Evolutionary conservation across 257 asterid species (phyloP), one percentile per base, ranked within the genome.

Genomic region (Haberlea rhodopensis): DNA sequence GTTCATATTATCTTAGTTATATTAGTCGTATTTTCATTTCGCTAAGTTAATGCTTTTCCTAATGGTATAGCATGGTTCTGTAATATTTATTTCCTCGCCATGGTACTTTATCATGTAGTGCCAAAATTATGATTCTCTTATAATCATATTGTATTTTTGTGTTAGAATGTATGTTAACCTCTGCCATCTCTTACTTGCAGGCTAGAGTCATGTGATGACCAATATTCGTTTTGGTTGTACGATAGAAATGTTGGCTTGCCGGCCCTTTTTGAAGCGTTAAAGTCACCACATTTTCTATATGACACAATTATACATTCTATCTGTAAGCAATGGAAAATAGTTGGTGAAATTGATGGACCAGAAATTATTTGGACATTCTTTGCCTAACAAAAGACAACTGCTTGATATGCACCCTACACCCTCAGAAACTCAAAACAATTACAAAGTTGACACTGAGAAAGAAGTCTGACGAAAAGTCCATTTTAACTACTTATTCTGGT

Each of bases 171-270:
- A 62, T 59, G 31, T 57, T 82, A 76, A 75, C 64, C 28, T 61
- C 32, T 58, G 45, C n/a, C 56, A 54, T 46, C 70, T 60, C 57
- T 63, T 57, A 54, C 56, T 75, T 82, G 80, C 97, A 94, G 97
- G 80, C 79, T 81, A 66, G 94, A 86, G 78, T 75, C 82, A 55
- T 66, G 75, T 48, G 75, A 80, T 46, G 86, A 49, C 11, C 79
- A 75, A 63, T 75, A 80, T 73, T 76, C 81, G 16, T 75, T 76
- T 62, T 76, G 77, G 66, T 85, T 84, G 75, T 94, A 90, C 78
- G 72, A 73, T 71, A 81, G 75, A 77, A 79, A 80, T 75, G n/a
- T n/a, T n/a, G 89, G 88, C 76, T 72, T 90, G 70, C 79, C 82
- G 48, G 28, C 64, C 48, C 80, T 94, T 62, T 55, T 94, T 71